phyloP scores from a whole-genome alignment of 176 grass and related monocot species.

The Thinopyrum elongatum region DNA sequence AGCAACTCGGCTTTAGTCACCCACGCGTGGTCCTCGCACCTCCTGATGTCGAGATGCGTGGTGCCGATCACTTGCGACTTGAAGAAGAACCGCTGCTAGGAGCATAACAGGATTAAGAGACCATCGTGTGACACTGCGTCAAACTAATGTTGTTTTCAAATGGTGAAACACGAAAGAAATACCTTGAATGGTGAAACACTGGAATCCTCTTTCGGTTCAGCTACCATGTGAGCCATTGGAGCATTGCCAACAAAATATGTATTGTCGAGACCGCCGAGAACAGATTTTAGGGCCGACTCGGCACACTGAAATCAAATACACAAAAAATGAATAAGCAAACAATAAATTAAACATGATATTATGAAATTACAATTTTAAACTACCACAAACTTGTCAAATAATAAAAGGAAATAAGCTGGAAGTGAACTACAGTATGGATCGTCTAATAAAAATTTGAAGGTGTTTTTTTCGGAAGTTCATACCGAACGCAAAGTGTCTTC shows the following conservation, averaged over 20 bases:
- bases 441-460: background rate
- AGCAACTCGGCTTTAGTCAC: constrained; percentile 92
- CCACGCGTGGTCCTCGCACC: constrained; percentile 82
- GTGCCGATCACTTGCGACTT: constrained; percentile 90
- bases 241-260: constrained; percentile 98
- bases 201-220: constrained; percentile 50
- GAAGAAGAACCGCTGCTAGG: constrained; percentile 86
- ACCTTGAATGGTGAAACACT: constrained; percentile 64
- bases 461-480: background rate
- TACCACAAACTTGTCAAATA: background rate
- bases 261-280: constrained; percentile 72
- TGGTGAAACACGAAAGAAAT: background rate
- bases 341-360: background rate
- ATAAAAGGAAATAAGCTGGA: background rate
- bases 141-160: background rate
- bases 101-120: background rate
- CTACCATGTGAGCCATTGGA: constrained; percentile 88
- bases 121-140: background rate
- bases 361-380: background rate
- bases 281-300: constrained; percentile 76
- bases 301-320: constrained; percentile 71
- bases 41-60: constrained; percentile 47
- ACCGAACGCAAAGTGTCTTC: constrained; percentile 84
- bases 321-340: background rate
- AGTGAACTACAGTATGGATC: background rate